Evolutionary conservation across 2,329 filamentous ascomycete genomes (phyloP), one percentile per base, ranked within the genome.

Genomic region (Monilinia laxa): DNA sequence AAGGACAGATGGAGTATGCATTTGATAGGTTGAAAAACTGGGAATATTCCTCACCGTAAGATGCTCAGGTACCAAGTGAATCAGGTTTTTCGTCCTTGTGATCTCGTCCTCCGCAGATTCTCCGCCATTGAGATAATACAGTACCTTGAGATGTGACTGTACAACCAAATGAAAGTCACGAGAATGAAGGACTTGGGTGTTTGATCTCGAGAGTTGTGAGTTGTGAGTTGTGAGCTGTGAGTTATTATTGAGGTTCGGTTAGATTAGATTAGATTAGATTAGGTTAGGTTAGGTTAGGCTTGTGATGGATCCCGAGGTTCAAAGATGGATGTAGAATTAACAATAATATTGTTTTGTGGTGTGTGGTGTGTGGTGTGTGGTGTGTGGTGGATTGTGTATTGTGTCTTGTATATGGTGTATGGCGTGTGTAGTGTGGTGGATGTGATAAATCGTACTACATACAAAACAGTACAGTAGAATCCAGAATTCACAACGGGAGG

Each of bases 21-120:
- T 47, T 11, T 35, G 18, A 53, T 65, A 53, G 55, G 55, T 20
- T 42, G 23, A 35, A 53, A 35, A 35, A 49, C 28, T 65, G 40
- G 52, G n/a, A 42, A 57, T 45, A 57, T 23, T 59, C 23, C 63
- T 60, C 63, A 65, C 63, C 63, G 63, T 53, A 59, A 65, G 63
- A 65, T 65, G 9, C 45, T 60, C 42, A 51, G 45, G 23, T 28
- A 52, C n/a, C 35, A n/a, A 23, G 45, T 14, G 57, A 31, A 12
- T 54, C 23, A 10, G 18, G 9, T 45, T n/a, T 40, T 40, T 20
- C 54, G 49, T 16, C 60, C 60, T 54, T 54, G 60, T 63, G 60
- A 63, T 63, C 60, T 54, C 10, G 35, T 42, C 23, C 49, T 62
- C 23, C 49, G n/a, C 47, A 38, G 45, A 60, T 51, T 38, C 58